Base-by-base conservation (phyloP, 768 basidiomycete species). In the Lentinula edodes region DNA sequence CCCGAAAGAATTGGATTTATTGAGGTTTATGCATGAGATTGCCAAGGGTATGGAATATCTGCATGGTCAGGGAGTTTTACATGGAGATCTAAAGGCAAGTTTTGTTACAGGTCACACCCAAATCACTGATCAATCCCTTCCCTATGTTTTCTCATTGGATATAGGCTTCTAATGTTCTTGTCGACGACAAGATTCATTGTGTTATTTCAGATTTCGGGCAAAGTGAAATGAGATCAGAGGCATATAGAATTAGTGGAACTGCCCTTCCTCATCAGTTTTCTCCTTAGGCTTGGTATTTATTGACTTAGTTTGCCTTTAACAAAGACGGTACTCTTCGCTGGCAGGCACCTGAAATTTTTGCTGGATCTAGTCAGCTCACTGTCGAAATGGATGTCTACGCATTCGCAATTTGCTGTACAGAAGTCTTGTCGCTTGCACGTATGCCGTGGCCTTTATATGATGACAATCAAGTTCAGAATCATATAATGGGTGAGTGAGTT, bases 171-270 rank as follows among this genome's bases (percentile, higher is more conserved):
- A 94, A 95, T 68, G 82, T 93, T 15, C 81, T 94, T 2, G 84
- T 95, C 13, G 83, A 88, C 65, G 85, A 90, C 62, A 71, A 78
- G 1, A 78, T 81, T 2, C 81, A 75, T 51, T 93, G 90, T 62
- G 79, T 93, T 43, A 84, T 94, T 45, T 84, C 89, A 34, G 91
- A 93, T 68, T 94, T 95, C 70, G 91, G 90, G 0, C 88, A 93
- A 70, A 88, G 84, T 65, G 87, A 90, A 71, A 85, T 93, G 77
- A 90, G 86, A 73, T 82, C 79, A 15, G 89, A 93, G 69, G 85
- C 83, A 4, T 85, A 78, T 65, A 78, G 82, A 36, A 75, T 89
- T 2, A 88, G 83, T 59, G 84, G 84, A 9, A 74, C 74, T 23
- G 68, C 77, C 2, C 74, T 74, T 38, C 75, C 78, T 61, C 76